Evolutionary conservation across 345 rosid genomes (phyloP).

Genomic region (Boechera stricta): DNA sequence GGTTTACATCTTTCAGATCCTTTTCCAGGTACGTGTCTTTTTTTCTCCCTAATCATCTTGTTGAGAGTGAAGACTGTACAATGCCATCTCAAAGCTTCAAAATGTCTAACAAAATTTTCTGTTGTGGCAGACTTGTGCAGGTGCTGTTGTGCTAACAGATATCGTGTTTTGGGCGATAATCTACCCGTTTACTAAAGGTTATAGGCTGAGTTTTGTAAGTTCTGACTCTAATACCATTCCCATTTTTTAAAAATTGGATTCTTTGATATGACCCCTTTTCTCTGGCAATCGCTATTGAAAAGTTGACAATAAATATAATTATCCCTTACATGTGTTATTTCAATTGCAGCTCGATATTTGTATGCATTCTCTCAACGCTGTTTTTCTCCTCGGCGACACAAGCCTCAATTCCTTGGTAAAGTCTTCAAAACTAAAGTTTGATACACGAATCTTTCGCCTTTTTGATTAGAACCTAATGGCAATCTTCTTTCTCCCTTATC

Average conservation of each 20-base stretch:
- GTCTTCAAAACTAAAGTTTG: slow-evolving; percentile 4
- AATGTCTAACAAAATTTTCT: slow-evolving; percentile 15
- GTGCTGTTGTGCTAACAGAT: slow-evolving; percentile 90
- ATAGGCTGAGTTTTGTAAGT: slow-evolving; percentile 74
- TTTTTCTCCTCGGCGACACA: slow-evolving; percentile 82
- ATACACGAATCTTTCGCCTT: background rate
- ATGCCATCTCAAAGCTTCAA: slow-evolving; percentile 13
- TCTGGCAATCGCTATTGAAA: background rate
- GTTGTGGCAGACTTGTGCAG: slow-evolving; percentile 67
- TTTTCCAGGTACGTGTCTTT: slow-evolving; percentile 63
- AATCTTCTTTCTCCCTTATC: slow-evolving; percentile 19
- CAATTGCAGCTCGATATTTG: slow-evolving; percentile 68
- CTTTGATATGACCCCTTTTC: background rate
- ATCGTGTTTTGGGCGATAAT: slow-evolving; percentile 80
- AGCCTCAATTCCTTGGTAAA: slow-evolving; percentile 74
- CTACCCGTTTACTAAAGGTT: slow-evolving; percentile 68
- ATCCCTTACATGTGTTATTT: slow-evolving; percentile 29
- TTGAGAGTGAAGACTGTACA: slow-evolving; percentile 26
- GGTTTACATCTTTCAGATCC: slow-evolving; percentile 69
- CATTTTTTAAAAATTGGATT: background rate
- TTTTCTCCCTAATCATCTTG: background rate
- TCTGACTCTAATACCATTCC: background rate
- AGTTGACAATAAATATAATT: background rate
- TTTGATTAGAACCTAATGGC: background rate
- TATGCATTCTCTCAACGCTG: slow-evolving; percentile 88